Evolutionary conservation across 2,329 filamentous ascomycete species (phyloP).

Genomic region (Botrytis tulipae): DNA sequence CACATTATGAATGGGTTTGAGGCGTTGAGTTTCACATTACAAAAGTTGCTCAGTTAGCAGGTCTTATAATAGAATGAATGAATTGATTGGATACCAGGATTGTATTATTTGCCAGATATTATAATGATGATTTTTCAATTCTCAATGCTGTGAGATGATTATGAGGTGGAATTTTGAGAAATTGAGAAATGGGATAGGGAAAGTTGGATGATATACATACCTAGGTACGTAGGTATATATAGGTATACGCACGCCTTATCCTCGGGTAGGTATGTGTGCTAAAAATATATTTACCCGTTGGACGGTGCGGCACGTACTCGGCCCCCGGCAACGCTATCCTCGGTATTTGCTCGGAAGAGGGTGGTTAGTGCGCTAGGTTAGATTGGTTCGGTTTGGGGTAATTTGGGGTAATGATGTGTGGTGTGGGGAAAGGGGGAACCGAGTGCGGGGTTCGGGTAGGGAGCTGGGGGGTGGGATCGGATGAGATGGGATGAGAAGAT

Average conservation of each 20-base stretch:
- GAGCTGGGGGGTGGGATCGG: background rate
- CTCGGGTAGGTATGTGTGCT: background rate
- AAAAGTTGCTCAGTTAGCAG: background rate
- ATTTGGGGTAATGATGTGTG: background rate
- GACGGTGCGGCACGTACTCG: background rate
- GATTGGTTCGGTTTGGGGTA: background rate
- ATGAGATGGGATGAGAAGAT: background rate
- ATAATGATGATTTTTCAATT: background rate
- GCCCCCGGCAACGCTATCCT: background rate
- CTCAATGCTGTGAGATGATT: background rate
- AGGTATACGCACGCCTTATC: background rate
- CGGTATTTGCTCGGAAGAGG: background rate
- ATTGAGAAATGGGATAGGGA: too few relatives aligned
- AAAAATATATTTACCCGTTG: background rate
- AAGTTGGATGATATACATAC: background rate
- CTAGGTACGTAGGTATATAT: background rate
- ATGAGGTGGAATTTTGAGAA: background rate
- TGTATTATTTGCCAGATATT: background rate
- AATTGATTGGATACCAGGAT: background rate
- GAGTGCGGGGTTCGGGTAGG: background rate
- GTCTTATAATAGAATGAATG: background rate
- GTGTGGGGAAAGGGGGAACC: background rate
- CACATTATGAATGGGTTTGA: background rate
- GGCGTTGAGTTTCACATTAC: background rate
- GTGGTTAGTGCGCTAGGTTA: background rate